Evolutionary conservation across 495 filamentous ascomycete species (phyloP).

Genomic region (Hypoxylon intermedium): DNA sequence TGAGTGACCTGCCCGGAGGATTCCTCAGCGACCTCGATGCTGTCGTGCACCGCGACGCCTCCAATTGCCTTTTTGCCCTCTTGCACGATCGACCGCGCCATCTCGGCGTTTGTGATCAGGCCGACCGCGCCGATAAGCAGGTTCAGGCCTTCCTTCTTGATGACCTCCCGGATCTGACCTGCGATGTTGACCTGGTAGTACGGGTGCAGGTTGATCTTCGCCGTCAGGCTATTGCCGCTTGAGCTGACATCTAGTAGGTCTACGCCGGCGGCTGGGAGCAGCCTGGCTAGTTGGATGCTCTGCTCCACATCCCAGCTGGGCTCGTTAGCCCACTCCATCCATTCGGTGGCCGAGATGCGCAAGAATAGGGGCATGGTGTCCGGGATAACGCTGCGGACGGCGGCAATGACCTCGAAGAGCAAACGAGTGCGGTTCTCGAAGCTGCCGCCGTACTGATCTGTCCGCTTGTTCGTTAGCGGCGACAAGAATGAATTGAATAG

Average conservation of each 20-base stretch:
- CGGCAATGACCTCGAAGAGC: constrained; percentile 30
- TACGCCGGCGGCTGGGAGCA: constrained; percentile 69
- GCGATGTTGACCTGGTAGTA: constrained; percentile 72
- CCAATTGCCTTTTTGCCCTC: constrained; percentile 41
- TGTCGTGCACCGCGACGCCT: constrained; percentile 31
- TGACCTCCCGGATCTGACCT: constrained; percentile 61
- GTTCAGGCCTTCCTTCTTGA: constrained; percentile 61
- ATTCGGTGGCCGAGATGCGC: constrained; percentile 75
- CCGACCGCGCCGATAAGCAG: constrained; percentile 77
- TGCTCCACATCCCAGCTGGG: constrained; percentile 71
- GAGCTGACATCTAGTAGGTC: constrained; percentile 80
- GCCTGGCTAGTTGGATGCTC: constrained; percentile 66
- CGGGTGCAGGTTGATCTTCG: constrained; percentile 62
- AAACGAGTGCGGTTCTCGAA: constrained; percentile 62
- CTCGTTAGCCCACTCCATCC: constrained; percentile 63
- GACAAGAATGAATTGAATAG: constrained; percentile 69
- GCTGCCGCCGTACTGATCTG: constrained; percentile 63
- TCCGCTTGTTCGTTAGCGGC: constrained; percentile 65
- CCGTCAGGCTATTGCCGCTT: constrained; percentile 67
- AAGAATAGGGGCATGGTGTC: constrained; percentile 68
- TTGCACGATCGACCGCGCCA: constrained; percentile 65
- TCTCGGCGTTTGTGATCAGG: constrained; percentile 67
- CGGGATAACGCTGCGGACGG: constrained; percentile 46
- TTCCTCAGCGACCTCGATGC: constrained; percentile 51
- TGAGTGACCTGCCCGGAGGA: constrained; percentile 51